Percentiles rank a stretch among this genome's conserved stretches.
Conservation (phyloP, 169 alveolate genomes). For the Eimeria acervulina region DNA sequence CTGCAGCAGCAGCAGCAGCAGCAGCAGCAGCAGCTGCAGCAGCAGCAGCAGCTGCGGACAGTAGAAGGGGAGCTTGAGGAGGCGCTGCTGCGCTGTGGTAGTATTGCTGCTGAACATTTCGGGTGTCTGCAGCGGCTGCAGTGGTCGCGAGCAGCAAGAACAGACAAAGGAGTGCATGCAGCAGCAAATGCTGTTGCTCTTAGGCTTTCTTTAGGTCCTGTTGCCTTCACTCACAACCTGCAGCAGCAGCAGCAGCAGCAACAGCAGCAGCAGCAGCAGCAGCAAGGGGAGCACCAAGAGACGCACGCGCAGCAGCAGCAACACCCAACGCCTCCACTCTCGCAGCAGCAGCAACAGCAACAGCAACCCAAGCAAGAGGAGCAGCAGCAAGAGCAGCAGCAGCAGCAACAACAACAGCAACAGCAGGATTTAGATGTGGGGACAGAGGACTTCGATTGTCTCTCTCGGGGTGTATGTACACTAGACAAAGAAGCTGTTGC, state of each 20-base stretch:
- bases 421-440: not conserved
- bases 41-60: too few relatives aligned
- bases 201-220: constrained; percentile 77
- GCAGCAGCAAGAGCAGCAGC: too few relatives aligned
- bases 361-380: too few relatives aligned
- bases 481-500: not conserved
- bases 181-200: constrained; percentile 83
- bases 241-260: not conserved
- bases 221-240: not conserved
- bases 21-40: too few relatives aligned
- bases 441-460: not conserved
- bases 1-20: too few relatives aligned
- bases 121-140: too few relatives aligned
- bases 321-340: too few relatives aligned
- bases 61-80: too few relatives aligned
- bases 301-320: not conserved
- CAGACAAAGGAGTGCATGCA: not conserved
- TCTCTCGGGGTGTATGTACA: not conserved
- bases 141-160: too few relatives aligned
- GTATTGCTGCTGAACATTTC: too few relatives aligned
- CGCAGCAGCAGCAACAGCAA: constrained; percentile 26
- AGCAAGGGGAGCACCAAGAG: not conserved
- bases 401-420: not conserved
- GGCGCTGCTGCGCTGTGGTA: too few relatives aligned
- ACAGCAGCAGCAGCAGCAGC: not conserved